Base-by-base conservation (phyloP, 805 yeast species). In the Isabelozyma heimii region DNA sequence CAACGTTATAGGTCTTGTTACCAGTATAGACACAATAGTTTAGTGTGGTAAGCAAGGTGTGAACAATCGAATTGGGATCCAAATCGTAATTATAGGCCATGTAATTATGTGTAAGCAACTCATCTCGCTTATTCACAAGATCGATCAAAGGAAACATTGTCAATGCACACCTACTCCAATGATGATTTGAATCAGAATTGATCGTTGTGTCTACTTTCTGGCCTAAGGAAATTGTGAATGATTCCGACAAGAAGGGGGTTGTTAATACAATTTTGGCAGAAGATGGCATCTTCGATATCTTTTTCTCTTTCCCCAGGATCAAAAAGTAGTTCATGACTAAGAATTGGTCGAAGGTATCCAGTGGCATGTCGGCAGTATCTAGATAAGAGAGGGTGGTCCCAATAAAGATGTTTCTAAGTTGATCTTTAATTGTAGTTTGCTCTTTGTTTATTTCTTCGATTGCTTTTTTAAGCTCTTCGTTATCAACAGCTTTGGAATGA, bases 11-110 rank as follows among this genome's bases (percentile, higher is more conserved):
- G 4, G 63, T 62, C 46, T 66, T 60, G 39, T 72, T 72, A 8
- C 79, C 79, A 0, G 70, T 69, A 42, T 63, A 59, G 26, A 62
- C 61, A 48, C 79, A 73, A 47, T 60, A 72, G 42, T 64, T 54
- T 14, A 73, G 54, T 9, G 61, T 56, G 5, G 48, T 45, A 35
- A 63, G 47, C 24, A 71, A 47, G 33, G 52, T 51, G 2, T 44
- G 37, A 2, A 52, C 53, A 8, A 62, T 45, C 5, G 50, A 43
- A 9, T 54, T 53, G 5, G 48, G 48, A 12, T 46, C 50, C 8
- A 41, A 45, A 7, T 41, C 42, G 24, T 20, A 20, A 15, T 46
- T 40, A 4, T 37, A 15, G 1, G 52, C 30, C 26, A 67, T 52
- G 48, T 72, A 73, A 42, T 67, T 64, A 49, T 61, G 70, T 10